Conservation (phyloP, 169 alveolate species). For the Plasmodium billcollinsi region DNA sequence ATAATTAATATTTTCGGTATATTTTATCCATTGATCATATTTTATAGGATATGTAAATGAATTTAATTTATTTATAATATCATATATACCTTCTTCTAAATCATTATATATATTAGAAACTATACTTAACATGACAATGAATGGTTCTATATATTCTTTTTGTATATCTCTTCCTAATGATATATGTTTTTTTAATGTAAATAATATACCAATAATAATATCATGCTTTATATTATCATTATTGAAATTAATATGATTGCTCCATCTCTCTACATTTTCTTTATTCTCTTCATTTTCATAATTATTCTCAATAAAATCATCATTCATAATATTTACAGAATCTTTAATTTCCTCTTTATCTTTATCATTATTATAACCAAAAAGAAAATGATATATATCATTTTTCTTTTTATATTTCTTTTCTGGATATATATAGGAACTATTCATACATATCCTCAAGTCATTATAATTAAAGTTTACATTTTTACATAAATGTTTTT, state of each 20-base stretch:
- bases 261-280: conserved; percentile 23
- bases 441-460: conserved; percentile 34
- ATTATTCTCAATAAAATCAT: not conserved
- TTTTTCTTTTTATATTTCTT: not conserved
- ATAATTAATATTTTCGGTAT: not conserved
- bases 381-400: no score
- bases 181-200: conserved; percentile 27
- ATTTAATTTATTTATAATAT: not conserved
- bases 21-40: conserved; percentile 38
- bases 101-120: conserved; percentile 47
- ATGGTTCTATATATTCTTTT: conserved; percentile 15
- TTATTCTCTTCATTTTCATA: not conserved
- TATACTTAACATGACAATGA: conserved; percentile 17
- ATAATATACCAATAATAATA: conserved; percentile 48
- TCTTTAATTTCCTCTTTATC: no score
- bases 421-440: not conserved
- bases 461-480: conserved; percentile 45
- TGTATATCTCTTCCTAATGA: conserved; percentile 24
- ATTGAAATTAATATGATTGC: not conserved
- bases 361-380: no score
- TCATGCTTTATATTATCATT: conserved; percentile 49
- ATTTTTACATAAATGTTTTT: conserved; percentile 49
- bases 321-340: not conserved
- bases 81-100: not conserved
- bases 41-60: conserved; percentile 20